Conservation (phyloP, 176 grass and related monocot species). For the Triticum turgidum region DNA sequence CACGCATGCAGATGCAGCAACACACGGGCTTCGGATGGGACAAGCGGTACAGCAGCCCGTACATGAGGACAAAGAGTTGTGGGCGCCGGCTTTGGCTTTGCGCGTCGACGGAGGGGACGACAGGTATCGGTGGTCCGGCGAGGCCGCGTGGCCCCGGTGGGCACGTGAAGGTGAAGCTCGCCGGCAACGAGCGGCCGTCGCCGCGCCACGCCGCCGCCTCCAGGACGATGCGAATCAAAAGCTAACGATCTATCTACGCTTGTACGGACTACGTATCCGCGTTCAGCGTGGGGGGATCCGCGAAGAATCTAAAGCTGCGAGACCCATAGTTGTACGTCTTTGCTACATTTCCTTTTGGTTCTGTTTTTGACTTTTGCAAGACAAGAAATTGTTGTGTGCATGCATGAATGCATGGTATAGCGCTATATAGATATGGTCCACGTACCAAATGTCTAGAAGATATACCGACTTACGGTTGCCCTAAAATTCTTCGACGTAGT, state of each 20-base stretch:
- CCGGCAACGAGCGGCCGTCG: conserved; percentile 8
- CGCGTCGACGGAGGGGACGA: not conserved
- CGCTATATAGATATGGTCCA: no score
- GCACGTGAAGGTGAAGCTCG: conserved; percentile 38
- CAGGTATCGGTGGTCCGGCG: conserved; percentile 23
- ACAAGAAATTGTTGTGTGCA: not conserved
- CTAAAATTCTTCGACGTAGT: no score
- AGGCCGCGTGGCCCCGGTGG: not conserved
- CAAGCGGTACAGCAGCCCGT: not conserved
- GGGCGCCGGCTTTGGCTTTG: not conserved
- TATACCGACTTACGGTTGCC: no score
- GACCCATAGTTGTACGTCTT: not conserved
- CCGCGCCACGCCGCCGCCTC: conserved; percentile 5
- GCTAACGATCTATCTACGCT: not conserved
- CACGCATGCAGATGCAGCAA: not conserved
- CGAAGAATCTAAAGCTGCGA: not conserved
- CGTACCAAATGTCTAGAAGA: no score
- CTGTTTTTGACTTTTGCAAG: not conserved
- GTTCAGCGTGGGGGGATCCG: not conserved
- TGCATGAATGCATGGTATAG: not conserved
- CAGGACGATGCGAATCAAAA: not conserved
- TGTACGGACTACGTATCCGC: not conserved
- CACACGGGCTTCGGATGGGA: not conserved
- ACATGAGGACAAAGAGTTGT: not conserved
- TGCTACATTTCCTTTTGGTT: not conserved